Evolutionary conservation across 331 rosid genomes (phyloP), one percentile per base, ranked within the genome.

Genomic region (Quercus tomentella): DNA sequence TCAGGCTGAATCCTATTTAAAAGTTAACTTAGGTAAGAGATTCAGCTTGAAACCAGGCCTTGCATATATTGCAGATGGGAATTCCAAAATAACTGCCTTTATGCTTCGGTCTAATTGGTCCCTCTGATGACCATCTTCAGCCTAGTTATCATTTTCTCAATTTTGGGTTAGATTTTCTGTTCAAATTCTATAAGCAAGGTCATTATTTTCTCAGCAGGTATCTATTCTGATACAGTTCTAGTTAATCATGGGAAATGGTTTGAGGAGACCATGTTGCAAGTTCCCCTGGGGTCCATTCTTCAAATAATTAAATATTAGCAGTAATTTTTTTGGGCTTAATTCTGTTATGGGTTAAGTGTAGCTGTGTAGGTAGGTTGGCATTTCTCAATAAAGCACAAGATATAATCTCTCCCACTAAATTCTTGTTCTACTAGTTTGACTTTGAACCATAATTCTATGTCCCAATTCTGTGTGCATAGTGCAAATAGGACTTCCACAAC

Each of bases 11-110:
- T 87, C 94, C 45, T 89, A 88, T 82, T 61, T 93, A 49, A 95
- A 90, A 82, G 76, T 93, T 25, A 89, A 89, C 77, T 25, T 91
- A 70, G 87, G 90, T 65, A 72, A 87, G 82, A 86, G 80, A 58
- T 88, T 88, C 79, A 90, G 86, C 83, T 76, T 95, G 83, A 93
- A 88, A 87, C 99, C 98, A 2, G 99, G 99, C 45, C 14, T 95
- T 69, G 90, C 88, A 41, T 87, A 82, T 63, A 83, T 89, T 43
- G 70, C 75, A 7, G 89, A 87, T 78, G 94, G 93, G 72, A 78
- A 90, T 68, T 82, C 89, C 21, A 84, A 65, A 82, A 49, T 76
- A 69, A 84, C 82, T 70, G 93, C 93, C n/a, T 78, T 93, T 28
- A 80, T 91, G 89, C 89, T 95, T 70, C 90, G 89, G 43, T 90